Evolutionary conservation across 352 stramenopile species (phyloP).

Genomic region (Phytophthora meadii): DNA sequence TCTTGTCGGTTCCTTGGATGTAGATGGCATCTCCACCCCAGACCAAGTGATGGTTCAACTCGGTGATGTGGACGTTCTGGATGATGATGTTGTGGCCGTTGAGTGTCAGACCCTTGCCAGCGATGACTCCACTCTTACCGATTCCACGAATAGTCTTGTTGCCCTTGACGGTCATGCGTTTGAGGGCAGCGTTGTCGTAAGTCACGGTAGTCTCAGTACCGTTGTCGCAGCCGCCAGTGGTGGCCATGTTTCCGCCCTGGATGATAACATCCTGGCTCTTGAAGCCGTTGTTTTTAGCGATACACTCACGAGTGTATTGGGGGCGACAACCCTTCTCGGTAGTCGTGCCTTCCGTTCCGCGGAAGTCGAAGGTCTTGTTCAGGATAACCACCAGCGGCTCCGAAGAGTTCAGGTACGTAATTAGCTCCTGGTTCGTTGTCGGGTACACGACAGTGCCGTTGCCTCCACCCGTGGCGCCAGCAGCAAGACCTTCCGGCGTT

Average conservation of each 20-base stretch:
- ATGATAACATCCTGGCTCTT: slow-evolving; percentile 55
- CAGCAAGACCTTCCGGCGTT: slow-evolving; percentile 30
- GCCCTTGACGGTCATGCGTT: slow-evolving; percentile 24
- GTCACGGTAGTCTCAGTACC: slow-evolving; percentile 34
- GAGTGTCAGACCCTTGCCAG: slow-evolving; percentile 3
- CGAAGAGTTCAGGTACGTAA: slow-evolving; percentile 28
- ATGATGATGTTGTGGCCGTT: slow-evolving; percentile 13
- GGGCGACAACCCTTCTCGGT: slow-evolving; percentile 43
- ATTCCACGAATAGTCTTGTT: slow-evolving; percentile 10
- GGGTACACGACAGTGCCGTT: slow-evolving; percentile 39
- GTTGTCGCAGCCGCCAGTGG: slow-evolving; percentile 48
- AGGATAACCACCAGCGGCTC: slow-evolving; percentile 41
- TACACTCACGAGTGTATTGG: slow-evolving; percentile 41
- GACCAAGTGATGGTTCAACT: slow-evolving; percentile 57
- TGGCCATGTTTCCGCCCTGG: slow-evolving; percentile 44
- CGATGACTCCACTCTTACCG: slow-evolving; percentile 2
- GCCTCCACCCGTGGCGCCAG: slow-evolving; percentile 38
- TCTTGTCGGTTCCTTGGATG: slow-evolving; percentile 26
- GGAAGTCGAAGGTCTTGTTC: slow-evolving; percentile 49
- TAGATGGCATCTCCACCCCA: slow-evolving; percentile 42
- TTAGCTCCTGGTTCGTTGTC: slow-evolving; percentile 37
- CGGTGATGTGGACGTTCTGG: slow-evolving; percentile 37
- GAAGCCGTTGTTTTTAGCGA: slow-evolving; percentile 47
- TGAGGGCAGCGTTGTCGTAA: slow-evolving; percentile 27
- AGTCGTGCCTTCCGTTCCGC: slow-evolving; percentile 39